Base-by-base conservation (phyloP, 2,329 filamentous ascomycete genomes). In the Alternaria ventricosa region DNA sequence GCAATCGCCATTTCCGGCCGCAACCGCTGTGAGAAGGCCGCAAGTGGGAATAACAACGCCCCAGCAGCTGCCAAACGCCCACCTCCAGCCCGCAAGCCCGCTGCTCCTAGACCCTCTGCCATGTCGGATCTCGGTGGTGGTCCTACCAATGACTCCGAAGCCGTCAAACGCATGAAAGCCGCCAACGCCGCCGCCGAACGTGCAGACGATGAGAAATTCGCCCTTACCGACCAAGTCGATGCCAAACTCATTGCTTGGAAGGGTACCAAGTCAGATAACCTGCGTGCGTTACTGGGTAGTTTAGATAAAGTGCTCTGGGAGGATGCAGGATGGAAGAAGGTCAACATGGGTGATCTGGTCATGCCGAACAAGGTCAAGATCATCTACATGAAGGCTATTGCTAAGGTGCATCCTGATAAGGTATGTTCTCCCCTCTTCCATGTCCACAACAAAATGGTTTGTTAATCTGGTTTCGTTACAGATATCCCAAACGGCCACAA, bases 341-440 rank as follows among this genome's bases (percentile, higher is more conserved):
- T 98, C 60, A 94, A 93, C 30, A 89, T 99, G 88, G 91, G 94
- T 68, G 96, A 99, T 82, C 81, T 99, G 71, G 91, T 99, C 56
- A 87, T 97, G 86, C 90, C 94, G 33, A 94, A 92, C 71, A 97
- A 95, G 85, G 96, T 98, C 79, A 99, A 99, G 87, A 91, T 99
- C 68, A 86, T 92, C 64, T 99, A 99, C 79, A 98, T 99, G 96
- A 97, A 97, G 87, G 96, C 95, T 6, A 98, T 99, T 86, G 93
- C 91, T 11, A 98, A 97, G 86, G 96, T 96, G 71, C 96, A 99
- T 86, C 96, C 96, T 64, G 96, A 99, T 80, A 99, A 99, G 91
- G 96, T 97, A 85, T 80, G 66, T 70, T 65, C 18, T 63, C 11
- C 11, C 15, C 20, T 23, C 5, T 8, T 8, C 4, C 15, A 49